Evolutionary conservation across 805 yeast genomes (phyloP).

Genomic region (Suhomyces vadensis): DNA sequence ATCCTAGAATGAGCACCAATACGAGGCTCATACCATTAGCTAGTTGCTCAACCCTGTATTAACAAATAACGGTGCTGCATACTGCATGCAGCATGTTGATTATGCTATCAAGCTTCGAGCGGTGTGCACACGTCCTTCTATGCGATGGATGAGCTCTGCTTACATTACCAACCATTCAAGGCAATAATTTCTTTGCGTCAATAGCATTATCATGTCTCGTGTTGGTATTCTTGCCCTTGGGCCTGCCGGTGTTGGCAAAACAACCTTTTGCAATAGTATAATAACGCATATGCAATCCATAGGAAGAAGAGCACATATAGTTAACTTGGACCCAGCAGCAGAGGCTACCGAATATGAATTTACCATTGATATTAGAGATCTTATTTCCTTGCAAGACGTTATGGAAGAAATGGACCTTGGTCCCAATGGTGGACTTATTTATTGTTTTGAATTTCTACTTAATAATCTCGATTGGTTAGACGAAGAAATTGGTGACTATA

Average conservation of each 20-base stretch:
- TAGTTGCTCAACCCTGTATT: too few relatives aligned
- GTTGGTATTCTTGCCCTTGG: constrained; percentile 94
- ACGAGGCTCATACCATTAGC: too few relatives aligned
- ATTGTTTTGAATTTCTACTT: constrained; percentile 89
- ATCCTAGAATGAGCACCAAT: neutral
- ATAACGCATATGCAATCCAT: constrained; percentile 84
- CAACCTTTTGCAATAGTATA: constrained; percentile 88
- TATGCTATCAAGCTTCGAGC: constrained; percentile 1
- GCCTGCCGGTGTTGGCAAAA: constrained; percentile 96
- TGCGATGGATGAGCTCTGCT: constrained; percentile 1
- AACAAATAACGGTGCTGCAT: constrained; percentile 1
- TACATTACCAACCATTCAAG: neutral
- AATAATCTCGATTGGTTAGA: constrained; percentile 96
- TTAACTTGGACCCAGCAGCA: constrained; percentile 96
- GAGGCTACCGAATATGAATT: constrained; percentile 90
- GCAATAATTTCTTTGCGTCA: neutral
- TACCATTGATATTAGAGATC: constrained; percentile 87
- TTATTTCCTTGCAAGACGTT: constrained; percentile 87
- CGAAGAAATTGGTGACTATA: constrained; percentile 93
- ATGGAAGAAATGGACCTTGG: constrained; percentile 94
- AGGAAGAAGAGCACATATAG: constrained; percentile 93
- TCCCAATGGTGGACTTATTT: constrained; percentile 91
- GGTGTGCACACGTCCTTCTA: neutral
- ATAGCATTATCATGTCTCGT: constrained; percentile 83
- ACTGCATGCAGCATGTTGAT: neutral